Conservation (phyloP, 140 eudicot genomes). For the Bidens hawaiensis region DNA sequence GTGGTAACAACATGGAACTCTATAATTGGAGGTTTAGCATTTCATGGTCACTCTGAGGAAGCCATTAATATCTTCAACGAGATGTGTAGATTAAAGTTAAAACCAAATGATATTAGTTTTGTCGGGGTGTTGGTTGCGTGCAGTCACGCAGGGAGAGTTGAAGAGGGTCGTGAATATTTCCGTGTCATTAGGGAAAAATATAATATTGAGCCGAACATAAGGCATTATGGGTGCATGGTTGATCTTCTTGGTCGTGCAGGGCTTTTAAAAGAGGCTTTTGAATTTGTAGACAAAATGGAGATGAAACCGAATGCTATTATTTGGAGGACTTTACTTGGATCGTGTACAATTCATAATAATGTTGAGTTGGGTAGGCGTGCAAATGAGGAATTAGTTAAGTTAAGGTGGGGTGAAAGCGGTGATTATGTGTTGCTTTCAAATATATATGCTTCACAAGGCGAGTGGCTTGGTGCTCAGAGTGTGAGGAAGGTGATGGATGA, state of each 20-base stretch:
- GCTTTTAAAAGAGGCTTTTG: conserved; percentile 56
- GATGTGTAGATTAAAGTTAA: conserved; percentile 39
- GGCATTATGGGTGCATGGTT: conserved; percentile 77
- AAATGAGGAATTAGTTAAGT: conserved; percentile 40
- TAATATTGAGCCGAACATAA: conserved; percentile 42
- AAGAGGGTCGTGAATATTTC: conserved; percentile 55
- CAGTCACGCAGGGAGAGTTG: conserved; percentile 66
- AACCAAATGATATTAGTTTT: conserved; percentile 54
- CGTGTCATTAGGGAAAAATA: conserved; percentile 39
- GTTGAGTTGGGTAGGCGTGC: conserved; percentile 60
- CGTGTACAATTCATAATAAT: conserved; percentile 55
- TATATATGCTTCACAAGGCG: conserved; percentile 62
- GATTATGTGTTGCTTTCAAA: conserved; percentile 69
- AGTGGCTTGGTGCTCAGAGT: conserved; percentile 63
- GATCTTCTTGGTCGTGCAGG: conserved; percentile 80
- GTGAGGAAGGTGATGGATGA: conserved; percentile 45
- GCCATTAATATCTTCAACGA: conserved; percentile 45
- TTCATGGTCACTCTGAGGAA: conserved; percentile 59
- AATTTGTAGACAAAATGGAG: conserved; percentile 42
- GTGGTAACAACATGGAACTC: conserved; percentile 60
- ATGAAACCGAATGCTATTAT: conserved; percentile 49
- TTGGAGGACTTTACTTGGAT: conserved; percentile 79
- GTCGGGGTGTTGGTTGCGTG: conserved; percentile 64
- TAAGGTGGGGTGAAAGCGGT: conserved; percentile 65
- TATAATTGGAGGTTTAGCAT: conserved; percentile 62